Base-by-base conservation (phyloP, 2,329 filamentous ascomycete genomes). In the Alternaria metachromatica region DNA sequence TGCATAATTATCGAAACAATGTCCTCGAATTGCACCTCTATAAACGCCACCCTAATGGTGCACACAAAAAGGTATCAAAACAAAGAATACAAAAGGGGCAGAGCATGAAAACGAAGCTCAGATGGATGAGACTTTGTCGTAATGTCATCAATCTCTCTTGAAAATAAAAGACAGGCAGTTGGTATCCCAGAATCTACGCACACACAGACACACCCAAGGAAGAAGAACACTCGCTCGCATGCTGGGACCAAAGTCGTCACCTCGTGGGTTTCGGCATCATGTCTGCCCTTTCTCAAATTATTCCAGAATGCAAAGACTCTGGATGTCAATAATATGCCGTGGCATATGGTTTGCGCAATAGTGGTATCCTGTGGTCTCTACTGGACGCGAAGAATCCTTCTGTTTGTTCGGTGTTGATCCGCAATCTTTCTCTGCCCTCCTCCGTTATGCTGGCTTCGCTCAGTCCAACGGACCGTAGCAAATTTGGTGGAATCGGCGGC, bases 31-130 rank as follows among this genome's bases (percentile, higher is more conserved):
- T 58, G 26, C 69, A 75, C 68, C 73, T 77, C 75, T 77, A 76
- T 70, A 26, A 72, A 76, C 73, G 66, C 73, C 71, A 56, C 65
- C 72, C 72, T 73, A 69, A 65, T 55, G 59, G 57, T 69, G 65
- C 69, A 67, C 69, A 67, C 18, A 41, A 48, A 59, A 64, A 55
- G 55, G 49, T 59, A 66, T 49, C 44, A 55, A 63, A 60, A 53
- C 49, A 28, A 41, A 58, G 45, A 51, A 49, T 56, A 67, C 43
- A 30, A 23, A 18, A 60, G 25, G 13, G 43, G 25, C 18, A 61
- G 44, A 56, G 28, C 15, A 30, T 41, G 37, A 41, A 2, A 44
- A 60, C 61, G 44, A 55, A 60, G 45, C 37, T 41, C 57, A 56
- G 50, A 21, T 48, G 49, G 53, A 60, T 49, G 37, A 60, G 23